Evolutionary conservation across 139 green algal species (phyloP).

Genomic region (Tetradesmus lagerheimii): DNA sequence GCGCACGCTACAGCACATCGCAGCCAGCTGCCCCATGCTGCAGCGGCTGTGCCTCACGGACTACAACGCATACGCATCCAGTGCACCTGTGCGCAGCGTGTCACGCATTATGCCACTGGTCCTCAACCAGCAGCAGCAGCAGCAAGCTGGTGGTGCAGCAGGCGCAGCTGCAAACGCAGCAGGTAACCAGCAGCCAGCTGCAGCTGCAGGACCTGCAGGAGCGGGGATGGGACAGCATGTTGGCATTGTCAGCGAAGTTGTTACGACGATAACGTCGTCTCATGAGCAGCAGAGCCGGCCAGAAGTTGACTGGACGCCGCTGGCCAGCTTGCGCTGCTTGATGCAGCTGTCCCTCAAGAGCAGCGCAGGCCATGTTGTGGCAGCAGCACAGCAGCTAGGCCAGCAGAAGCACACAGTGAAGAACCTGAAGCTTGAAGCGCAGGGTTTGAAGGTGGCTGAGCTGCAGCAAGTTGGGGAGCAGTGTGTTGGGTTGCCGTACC

Average conservation of each 20-base stretch:
- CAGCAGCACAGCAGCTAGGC: neutral
- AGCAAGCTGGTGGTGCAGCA: neutral
- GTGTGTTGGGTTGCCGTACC: neutral
- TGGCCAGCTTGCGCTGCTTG: constrained; percentile 7
- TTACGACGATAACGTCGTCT: neutral
- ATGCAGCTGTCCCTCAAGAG: constrained; percentile 5
- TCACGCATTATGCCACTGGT: neutral
- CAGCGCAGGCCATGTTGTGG: neutral
- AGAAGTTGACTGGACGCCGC: constrained; percentile 10
- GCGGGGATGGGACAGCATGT: neutral
- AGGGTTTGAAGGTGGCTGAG: neutral
- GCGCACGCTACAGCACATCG: neutral
- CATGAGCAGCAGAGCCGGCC: constrained; percentile 5
- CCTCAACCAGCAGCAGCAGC: constrained; percentile 13
- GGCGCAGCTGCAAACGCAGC: neutral
- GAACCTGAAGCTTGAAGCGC: constrained; percentile 32
- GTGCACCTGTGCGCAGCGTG: neutral
- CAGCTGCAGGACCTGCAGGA: constrained; percentile 11
- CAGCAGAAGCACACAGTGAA: neutral
- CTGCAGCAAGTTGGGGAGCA: neutral
- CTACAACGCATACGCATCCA: constrained; percentile 5
- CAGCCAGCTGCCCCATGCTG: constrained; percentile 5
- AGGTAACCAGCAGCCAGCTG: neutral
- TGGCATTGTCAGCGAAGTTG: neutral
- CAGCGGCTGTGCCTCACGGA: constrained; percentile 30